Base-by-base conservation (phyloP, 805 yeast species). In the Sugiyamaella marilandica region DNA sequence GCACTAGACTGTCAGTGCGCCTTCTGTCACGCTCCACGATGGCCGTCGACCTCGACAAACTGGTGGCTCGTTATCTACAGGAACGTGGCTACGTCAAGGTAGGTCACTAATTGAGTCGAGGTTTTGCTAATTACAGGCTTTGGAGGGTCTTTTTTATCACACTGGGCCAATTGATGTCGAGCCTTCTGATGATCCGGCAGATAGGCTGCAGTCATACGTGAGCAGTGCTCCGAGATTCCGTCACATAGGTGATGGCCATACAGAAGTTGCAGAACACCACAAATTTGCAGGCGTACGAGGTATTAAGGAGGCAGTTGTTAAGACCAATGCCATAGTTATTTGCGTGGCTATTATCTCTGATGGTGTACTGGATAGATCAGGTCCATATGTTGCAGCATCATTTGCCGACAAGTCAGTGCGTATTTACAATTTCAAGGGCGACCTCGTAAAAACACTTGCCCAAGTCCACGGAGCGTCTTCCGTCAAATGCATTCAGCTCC, bases 381-480 rank as follows among this genome's bases (percentile, higher is more conserved):
- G 18, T 3, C 19, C 8, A 1, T 14, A 35, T 5, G 34, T 55
- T 2, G 46, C 47, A 8, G 55, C 45, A n/a, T 39, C 53, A 5
- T 54, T 52, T 21, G 53, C 58, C 10, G 58, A 52, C 32, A 52
- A 46, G 39, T 19, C 26, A 2, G 11, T 55, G 10, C 18, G 50
- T 13, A 29, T 45, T 7, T 55, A 52, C 33, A 41, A 19, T 19
- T 5, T 10, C 16, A 41, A 45, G 34, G 51, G 53, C n/a, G 18
- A 48, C 9, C 33, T 52, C 24, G 39, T 53, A 4, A 19, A 41
- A 11, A 44, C 51, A 14, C 18, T 53, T 11, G 14, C 24, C 14
- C 36, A 47, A 2, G 33, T 55, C 1, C 61, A 57, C 45, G 52
- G 55, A 10, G 41, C 35, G 11, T 35, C 59, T 2, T 54, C 59